phyloP scores from a whole-genome alignment of 495 filamentous ascomycete species.

The Rhypophila decipiens region DNA sequence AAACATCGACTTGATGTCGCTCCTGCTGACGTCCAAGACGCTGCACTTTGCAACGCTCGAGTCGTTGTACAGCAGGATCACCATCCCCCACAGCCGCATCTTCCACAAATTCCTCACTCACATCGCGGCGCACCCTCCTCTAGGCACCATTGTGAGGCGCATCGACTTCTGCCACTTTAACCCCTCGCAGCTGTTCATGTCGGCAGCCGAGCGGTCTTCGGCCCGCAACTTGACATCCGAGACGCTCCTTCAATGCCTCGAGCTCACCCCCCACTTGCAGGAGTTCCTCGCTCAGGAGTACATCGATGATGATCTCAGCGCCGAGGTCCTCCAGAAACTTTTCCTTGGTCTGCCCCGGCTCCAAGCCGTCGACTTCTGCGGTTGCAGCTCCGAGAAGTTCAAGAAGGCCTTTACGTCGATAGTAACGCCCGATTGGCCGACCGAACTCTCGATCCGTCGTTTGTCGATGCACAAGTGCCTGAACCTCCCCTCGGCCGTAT shows the following conservation, averaged over 20 bases:
- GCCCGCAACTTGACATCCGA: conserved; percentile 75
- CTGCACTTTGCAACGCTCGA: conserved; percentile 70
- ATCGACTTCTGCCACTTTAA: conserved; percentile 89
- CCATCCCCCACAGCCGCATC: conserved; percentile 78
- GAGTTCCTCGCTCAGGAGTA: conserved; percentile 83
- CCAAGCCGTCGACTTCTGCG: conserved; percentile 72
- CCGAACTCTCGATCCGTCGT: conserved; percentile 54
- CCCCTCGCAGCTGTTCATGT: conserved; percentile 72
- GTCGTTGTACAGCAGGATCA: conserved; percentile 77
- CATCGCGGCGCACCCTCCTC: conserved; percentile 60
- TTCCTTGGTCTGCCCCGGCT: conserved; percentile 68
- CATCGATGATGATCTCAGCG: conserved; percentile 69
- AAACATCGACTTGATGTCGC: conserved; percentile 75
- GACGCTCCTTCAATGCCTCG: conserved; percentile 69
- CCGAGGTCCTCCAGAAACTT: conserved; percentile 62
- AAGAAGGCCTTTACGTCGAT: conserved; percentile 46
- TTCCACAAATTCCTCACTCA: conserved; percentile 80
- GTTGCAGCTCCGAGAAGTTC: conserved; percentile 66
- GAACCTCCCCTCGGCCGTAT: conserved; percentile 60
- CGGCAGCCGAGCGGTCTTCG: conserved; percentile 70
- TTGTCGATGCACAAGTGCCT: conserved; percentile 79
- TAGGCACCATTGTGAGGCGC: conserved; percentile 73
- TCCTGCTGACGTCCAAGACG: conserved; percentile 68
- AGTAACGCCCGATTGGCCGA: conserved; percentile 36
- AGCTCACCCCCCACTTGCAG: conserved; percentile 67